These are phyloP conservation scores for Alternaria gansuensis DNA, from an alignment of 2,329 filamentous ascomycete genomes.

Conservation along the genomic window DNA sequence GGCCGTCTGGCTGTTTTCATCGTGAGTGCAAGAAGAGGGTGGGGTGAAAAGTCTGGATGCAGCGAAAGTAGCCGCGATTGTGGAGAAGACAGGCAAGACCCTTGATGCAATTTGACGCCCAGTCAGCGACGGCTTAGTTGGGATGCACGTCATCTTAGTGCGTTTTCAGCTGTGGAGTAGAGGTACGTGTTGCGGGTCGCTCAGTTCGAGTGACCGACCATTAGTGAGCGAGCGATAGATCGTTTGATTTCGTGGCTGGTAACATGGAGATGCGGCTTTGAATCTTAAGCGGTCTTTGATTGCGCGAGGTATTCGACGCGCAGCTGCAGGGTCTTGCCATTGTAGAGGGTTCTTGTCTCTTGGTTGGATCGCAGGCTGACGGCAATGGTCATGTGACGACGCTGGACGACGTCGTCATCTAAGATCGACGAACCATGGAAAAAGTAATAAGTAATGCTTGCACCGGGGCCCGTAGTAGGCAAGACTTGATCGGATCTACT, in stretches of 20 bases:
- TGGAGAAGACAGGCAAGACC: slow-evolving; percentile 33
- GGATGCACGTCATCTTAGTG: slow-evolving; percentile 40
- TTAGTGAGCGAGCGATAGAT: slow-evolving; percentile 18
- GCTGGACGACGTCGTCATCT: slow-evolving; percentile 15
- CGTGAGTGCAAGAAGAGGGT: slow-evolving; percentile 20
- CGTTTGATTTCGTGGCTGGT: slow-evolving; percentile 15
- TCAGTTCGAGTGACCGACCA: slow-evolving; percentile 29
- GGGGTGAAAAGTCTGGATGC: slow-evolving; percentile 31
- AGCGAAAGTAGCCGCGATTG: slow-evolving; percentile 22
- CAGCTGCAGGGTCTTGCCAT: slow-evolving; percentile 16
- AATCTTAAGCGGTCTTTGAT: not conserved
- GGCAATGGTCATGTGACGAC: slow-evolving; percentile 4
- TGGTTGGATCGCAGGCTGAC: slow-evolving; percentile 1
- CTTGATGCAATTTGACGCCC: slow-evolving; percentile 19
- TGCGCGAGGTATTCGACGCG: slow-evolving; percentile 11
- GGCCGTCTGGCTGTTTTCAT: slow-evolving; percentile 12
- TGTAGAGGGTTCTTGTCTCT: not conserved
- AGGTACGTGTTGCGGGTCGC: slow-evolving; percentile 24
- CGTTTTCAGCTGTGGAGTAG: slow-evolving; percentile 29
- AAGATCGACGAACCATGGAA: slow-evolving; percentile 21
- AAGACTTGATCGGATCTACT: slow-evolving; percentile 14
- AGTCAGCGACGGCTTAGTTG: slow-evolving; percentile 28
- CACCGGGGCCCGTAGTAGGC: slow-evolving; percentile 9
- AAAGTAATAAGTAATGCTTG: slow-evolving; percentile 18
- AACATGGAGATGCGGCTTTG: slow-evolving; percentile 13